Conservation (phyloP, 768 basidiomycete genomes). For the Dioszegia aurantiaca region DNA sequence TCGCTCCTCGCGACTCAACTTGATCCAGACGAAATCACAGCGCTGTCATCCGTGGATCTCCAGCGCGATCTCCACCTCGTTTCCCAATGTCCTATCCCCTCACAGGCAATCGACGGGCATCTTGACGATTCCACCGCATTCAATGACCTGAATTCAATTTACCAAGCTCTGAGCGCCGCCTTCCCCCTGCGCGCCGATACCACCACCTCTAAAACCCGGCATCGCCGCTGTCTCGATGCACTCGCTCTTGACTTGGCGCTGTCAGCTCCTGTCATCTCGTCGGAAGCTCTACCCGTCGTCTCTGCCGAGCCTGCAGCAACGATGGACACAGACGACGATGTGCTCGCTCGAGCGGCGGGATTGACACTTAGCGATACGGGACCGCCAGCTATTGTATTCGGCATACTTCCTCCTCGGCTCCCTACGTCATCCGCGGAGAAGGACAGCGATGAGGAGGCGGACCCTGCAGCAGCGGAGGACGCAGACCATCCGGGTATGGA, state of each 20-base stretch:
- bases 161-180: background rate
- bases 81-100: background rate
- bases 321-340: conserved; percentile 1
- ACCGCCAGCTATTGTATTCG: background rate
- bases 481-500: conserved; percentile 3
- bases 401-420: background rate
- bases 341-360: conserved; percentile 8
- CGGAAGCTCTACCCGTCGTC: background rate
- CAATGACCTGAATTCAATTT: background rate
- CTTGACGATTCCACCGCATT: background rate
- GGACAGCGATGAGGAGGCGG: too few species aligned
- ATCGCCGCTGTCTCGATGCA: background rate
- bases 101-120: background rate
- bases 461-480: background rate
- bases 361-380: conserved; percentile 5
- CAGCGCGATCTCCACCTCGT: background rate
- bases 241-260: conserved; percentile 10
- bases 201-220: background rate
- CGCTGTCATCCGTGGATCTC: background rate
- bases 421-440: too few species aligned
- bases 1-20: background rate
- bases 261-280: conserved; percentile 3
- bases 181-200: background rate
- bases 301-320: background rate
- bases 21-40: background rate